Base-by-base conservation (phyloP, 768 basidiomycete genomes). In the Rhizopogon vesiculosus region DNA sequence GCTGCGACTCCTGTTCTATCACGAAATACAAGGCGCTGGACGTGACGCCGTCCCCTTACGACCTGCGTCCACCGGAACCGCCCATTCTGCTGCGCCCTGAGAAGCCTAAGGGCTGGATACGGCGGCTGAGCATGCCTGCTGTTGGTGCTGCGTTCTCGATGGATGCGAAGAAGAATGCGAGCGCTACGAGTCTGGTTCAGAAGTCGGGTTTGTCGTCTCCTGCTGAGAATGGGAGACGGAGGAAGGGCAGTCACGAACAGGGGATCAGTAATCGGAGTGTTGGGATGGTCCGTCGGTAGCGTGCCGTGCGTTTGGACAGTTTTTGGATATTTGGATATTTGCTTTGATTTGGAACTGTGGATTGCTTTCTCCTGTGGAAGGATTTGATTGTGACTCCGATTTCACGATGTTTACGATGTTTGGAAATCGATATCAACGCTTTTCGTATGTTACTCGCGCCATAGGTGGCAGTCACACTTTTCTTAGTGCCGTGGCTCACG, bases 41-140 rank as follows among this genome's bases (percentile, higher is more conserved):
- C 60, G 45, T 55, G 65, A 12, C 59, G 55, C 57, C 66, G 19
- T 56, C 66, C 18, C 58, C 65, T 42, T 66, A 69, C 22, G 72
- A 76, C 54, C 64, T 76, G 31, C 73, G 75, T 15, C 74, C 76
- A 25, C 74, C 74, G 15, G 73, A 74, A 44, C 69, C 75, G 28
- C 78, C 79, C 5, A 72, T 78, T 45, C 55, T 62, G 2, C 69
- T 81, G n/a, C 79, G 78, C 31, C 66, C 78, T 42, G 79, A 83
- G 52, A 85, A 85, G 61, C 75, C 83, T 8, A 86, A 79, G 55
- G 81, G 86, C 0, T 91, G 89, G 89, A 87, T 91, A 59, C 74
- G 88, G 19, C 74, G 88, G 53, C 66, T 91, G 56, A 91, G 89
- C 61, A 88, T 91, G 86, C 88, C 88, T 1, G 78, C 76, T 5